phyloP scores from a whole-genome alignment of 139 green algal genomes.

The Tetraselmis striata region DNA sequence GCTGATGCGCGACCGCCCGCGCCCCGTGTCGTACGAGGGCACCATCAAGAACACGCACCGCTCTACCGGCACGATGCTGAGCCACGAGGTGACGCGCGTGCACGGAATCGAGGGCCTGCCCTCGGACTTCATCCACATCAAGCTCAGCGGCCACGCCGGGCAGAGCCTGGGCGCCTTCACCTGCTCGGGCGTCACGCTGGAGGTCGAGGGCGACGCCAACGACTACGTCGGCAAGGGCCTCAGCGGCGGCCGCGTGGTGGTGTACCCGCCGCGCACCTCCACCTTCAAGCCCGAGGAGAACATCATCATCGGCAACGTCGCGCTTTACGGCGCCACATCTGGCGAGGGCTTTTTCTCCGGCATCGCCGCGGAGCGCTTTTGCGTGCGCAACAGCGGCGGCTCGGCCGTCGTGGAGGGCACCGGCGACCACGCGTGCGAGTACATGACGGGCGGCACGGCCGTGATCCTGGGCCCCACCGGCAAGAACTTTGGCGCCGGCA shows the following conservation, averaged over 20 bases:
- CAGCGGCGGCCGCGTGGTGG: slow-evolving; percentile 62
- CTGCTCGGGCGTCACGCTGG: slow-evolving; percentile 70
- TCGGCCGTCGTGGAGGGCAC: slow-evolving; percentile 85
- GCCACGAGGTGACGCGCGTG: slow-evolving; percentile 77
- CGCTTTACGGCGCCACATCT: slow-evolving; percentile 81
- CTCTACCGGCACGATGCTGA: slow-evolving; percentile 73
- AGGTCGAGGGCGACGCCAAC: slow-evolving; percentile 90
- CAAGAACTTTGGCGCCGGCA: slow-evolving; percentile 94
- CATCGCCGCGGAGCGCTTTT: slow-evolving; percentile 86
- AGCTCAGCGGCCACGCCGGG: slow-evolving; percentile 80
- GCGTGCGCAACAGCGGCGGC: slow-evolving; percentile 80
- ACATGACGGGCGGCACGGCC: slow-evolving; percentile 90
- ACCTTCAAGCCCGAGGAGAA: slow-evolving; percentile 78
- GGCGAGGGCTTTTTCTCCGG: slow-evolving; percentile 88
- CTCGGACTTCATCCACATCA: slow-evolving; percentile 78
- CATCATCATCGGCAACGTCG: slow-evolving; percentile 93
- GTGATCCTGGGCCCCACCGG: slow-evolving; percentile 82
- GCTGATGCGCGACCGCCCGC: slow-evolving; percentile 23
- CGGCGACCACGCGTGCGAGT: slow-evolving; percentile 91
- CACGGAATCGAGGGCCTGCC: slow-evolving; percentile 75
- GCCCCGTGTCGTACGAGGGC: slow-evolving; percentile 66
- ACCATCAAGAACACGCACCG: slow-evolving; percentile 76
- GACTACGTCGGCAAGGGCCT: slow-evolving; percentile 95
- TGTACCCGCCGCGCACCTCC: slow-evolving; percentile 60
- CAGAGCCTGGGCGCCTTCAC: slow-evolving; percentile 83